These are phyloP conservation scores for Nicotiana tomentosiformis DNA, from an alignment of 257 asterid species.

Conservation along the genomic window DNA sequence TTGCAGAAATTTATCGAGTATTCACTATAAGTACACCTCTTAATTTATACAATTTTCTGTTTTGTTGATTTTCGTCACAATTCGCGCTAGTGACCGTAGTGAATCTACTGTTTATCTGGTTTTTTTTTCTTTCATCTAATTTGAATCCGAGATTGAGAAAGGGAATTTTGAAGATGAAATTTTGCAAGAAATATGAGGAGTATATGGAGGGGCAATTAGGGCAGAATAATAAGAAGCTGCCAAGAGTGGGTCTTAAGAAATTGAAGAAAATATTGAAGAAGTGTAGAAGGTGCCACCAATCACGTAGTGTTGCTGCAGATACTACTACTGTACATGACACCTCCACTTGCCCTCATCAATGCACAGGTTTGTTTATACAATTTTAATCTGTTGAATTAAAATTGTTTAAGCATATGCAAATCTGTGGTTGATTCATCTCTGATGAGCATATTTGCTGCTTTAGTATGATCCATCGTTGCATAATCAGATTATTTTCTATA, in stretches of 20 bases:
- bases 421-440: neutral
- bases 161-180: constrained; percentile 49
- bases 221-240: constrained; percentile 45
- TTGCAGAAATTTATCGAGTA: neutral
- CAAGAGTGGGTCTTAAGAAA: constrained; percentile 75
- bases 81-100: no score
- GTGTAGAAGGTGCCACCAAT: constrained; percentile 43
- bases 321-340: neutral
- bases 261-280: constrained; percentile 77
- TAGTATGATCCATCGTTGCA: neutral
- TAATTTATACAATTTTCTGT: neutral
- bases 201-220: constrained; percentile 57
- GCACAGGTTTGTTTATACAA: constrained; percentile 43
- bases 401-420: neutral
- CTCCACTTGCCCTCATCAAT: constrained; percentile 58
- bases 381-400: neutral
- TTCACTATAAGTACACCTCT: constrained; percentile 8
- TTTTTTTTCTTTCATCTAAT: no score
- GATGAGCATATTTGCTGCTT: neutral
- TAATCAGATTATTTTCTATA: neutral
- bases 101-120: no score
- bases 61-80: no score
- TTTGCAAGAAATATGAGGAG: constrained; percentile 89
- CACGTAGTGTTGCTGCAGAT: constrained; percentile 1
- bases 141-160: no score